phyloP scores from a whole-genome alignment of 768 basidiomycete species.

The Serendipita sp. region DNA sequence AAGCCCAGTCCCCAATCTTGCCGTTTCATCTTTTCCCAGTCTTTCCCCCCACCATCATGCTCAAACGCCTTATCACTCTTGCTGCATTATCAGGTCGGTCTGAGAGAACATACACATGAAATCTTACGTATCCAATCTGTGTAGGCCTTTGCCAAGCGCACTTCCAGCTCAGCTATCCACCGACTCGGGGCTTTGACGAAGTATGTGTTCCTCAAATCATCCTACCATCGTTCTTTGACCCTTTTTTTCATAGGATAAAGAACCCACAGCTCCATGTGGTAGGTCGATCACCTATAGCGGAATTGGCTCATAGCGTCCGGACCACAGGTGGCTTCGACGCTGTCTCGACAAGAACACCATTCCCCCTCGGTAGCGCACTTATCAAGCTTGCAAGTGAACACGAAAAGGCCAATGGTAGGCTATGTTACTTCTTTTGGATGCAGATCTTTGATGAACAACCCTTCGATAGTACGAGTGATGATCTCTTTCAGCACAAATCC shows the following conservation, averaged over 20 bases:
- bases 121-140: too few relatives aligned
- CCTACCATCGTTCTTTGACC: background rate
- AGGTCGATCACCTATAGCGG: conserved; percentile 13
- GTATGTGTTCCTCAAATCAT: conserved; percentile 27
- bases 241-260: conserved; percentile 5
- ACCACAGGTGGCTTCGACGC: conserved; percentile 47
- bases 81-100: conserved; percentile 23
- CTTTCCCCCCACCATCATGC: conserved; percentile 20
- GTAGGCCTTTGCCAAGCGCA: conserved; percentile 42
- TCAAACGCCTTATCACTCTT: conserved; percentile 23
- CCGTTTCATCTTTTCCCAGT: conserved; percentile 27
- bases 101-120: too few relatives aligned
- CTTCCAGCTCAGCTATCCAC: conserved; percentile 66
- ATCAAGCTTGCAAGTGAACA: background rate
- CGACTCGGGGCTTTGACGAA: conserved; percentile 53
- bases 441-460: conserved; percentile 12
- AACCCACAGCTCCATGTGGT: conserved; percentile 52
- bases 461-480: conserved; percentile 29
- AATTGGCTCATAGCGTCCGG: background rate
- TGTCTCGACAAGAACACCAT: conserved; percentile 42
- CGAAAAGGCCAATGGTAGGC: background rate
- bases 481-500: conserved; percentile 42
- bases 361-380: conserved; percentile 36
- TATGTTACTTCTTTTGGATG: background rate
- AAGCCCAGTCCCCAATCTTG: too few relatives aligned